Percentiles rank a stretch among this genome's conserved stretches.
phyloP scores from a whole-genome alignment of 73 alveolate genomes.

The Paramecium bursaria region DNA sequence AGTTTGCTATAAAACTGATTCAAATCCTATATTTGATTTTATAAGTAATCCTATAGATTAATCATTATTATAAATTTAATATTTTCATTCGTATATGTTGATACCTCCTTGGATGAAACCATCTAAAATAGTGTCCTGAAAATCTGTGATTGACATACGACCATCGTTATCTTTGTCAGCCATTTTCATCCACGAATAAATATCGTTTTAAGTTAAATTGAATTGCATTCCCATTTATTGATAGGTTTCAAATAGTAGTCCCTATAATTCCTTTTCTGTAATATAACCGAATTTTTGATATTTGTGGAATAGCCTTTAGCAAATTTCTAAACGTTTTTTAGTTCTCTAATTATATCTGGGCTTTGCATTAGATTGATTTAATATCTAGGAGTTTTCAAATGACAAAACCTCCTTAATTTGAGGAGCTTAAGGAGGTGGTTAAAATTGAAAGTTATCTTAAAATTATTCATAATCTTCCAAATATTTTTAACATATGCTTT shows the following conservation, averaged over 20 bases:
- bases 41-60: not conserved
- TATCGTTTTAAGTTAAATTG: constrained; percentile 11
- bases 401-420: not conserved
- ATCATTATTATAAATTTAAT: not conserved
- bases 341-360: constrained; percentile 23
- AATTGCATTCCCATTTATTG: constrained; percentile 30
- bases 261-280: constrained; percentile 2
- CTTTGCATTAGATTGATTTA: not conserved
- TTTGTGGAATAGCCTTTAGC: constrained; percentile 18
- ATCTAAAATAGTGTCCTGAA: constrained; percentile 25
- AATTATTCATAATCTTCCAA: not conserved
- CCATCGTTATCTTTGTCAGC: constrained; percentile 55
- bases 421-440: constrained; percentile 13
- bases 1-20: not conserved
- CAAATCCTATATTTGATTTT: not conserved
- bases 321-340: constrained; percentile 4
- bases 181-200: constrained; percentile 42
- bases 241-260: constrained; percentile 35
- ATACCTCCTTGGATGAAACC: constrained; percentile 53
- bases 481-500: constrained; percentile 7
- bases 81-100: constrained; percentile 3
- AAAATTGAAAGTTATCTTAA: not conserved
- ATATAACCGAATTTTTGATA: constrained; percentile 38
- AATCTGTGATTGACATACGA: not conserved
- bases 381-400: not conserved